Conservation (phyloP, 805 yeast genomes). For the Sugiyamaella floridensis region DNA sequence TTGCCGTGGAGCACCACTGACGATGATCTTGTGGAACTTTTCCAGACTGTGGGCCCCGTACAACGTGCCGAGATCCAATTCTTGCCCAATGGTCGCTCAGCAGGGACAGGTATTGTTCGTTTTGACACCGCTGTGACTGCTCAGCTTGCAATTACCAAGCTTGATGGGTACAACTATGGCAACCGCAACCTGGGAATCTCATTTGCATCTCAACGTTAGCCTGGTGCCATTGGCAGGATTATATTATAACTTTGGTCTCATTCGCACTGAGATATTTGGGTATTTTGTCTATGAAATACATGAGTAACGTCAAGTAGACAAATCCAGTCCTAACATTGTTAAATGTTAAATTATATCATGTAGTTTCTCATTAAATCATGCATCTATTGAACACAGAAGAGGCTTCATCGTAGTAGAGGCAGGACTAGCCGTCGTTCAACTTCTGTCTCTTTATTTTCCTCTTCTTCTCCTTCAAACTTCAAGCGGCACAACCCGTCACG, state of each 20-base stretch:
- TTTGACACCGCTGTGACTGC: conserved; percentile 64
- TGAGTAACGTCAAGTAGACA: not conserved
- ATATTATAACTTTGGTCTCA: not conserved
- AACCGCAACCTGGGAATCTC: conserved; percentile 64
- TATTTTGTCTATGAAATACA: not conserved
- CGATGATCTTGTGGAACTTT: conserved; percentile 75
- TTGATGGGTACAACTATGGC: conserved; percentile 79
- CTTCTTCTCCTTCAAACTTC: conserved; percentile 95
- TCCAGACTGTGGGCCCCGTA: conserved; percentile 76
- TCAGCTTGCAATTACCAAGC: conserved; percentile 62
- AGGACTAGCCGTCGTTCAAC: conserved; percentile 80
- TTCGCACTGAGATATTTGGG: not conserved
- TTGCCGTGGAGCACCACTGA: conserved; percentile 86
- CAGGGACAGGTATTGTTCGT: conserved; percentile 82
- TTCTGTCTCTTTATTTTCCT: conserved; percentile 89
- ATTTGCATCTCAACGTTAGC: conserved; percentile 44
- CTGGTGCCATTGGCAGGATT: not conserved
- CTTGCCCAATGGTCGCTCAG: conserved; percentile 54
- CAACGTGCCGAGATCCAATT: conserved; percentile 68
- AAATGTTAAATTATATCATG: not conserved
- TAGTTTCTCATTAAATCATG: not conserved
- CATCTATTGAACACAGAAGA: not conserved
- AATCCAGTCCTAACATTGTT: not conserved
- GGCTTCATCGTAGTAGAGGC: conserved; percentile 15
- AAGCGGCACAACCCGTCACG: conserved; percentile 68